Percentiles rank a stretch among this genome's conserved stretches.
These are phyloP conservation scores for Apiotrichum sp. DNA, from an alignment of 1,284 basidiomycete genomes.

Conservation along the genomic window DNA sequence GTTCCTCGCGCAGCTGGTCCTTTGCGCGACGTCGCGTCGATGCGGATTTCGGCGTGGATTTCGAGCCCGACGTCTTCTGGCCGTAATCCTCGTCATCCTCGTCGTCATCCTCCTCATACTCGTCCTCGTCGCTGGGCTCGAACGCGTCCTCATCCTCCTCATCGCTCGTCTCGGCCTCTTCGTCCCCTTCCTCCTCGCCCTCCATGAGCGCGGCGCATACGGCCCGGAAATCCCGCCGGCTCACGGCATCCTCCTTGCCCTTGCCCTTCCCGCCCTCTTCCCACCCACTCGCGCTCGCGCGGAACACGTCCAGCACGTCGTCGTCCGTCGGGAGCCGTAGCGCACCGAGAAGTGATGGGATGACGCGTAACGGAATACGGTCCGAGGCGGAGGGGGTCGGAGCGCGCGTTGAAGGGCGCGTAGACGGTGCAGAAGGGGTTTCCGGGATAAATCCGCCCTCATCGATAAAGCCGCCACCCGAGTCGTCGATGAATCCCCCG, in stretches of 20 bases:
- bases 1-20: neutral
- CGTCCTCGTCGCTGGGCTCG: slow-evolving; percentile 21
- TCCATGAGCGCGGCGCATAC: slow-evolving; percentile 45
- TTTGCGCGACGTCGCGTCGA: neutral
- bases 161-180: slow-evolving; percentile 17
- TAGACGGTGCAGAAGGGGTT: slow-evolving; percentile 23
- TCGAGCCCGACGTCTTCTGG: neutral
- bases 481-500: slow-evolving; percentile 18
- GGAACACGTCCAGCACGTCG: slow-evolving; percentile 43
- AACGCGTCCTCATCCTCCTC: slow-evolving; percentile 24
- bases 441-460: slow-evolving; percentile 18
- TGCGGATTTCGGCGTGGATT: neutral
- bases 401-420: slow-evolving; percentile 4
- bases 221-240: slow-evolving; percentile 33
- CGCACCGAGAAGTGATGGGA: slow-evolving; percentile 31
- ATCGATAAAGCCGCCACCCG: slow-evolving; percentile 14
- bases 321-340: slow-evolving; percentile 42
- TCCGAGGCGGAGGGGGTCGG: slow-evolving; percentile 1
- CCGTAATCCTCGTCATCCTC: slow-evolving; percentile 12
- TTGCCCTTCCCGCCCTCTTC: slow-evolving; percentile 13
- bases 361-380: slow-evolving; percentile 28
- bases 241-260: slow-evolving; percentile 18
- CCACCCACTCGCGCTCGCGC: slow-evolving; percentile 41
- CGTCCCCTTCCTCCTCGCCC: slow-evolving; percentile 15
- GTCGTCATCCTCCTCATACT: slow-evolving; percentile 9